Percentiles rank a stretch among this genome's conserved stretches.
These are phyloP conservation scores for Solanum megistacrolobum DNA, from an alignment of 257 asterid species.

Conservation along the genomic window DNA sequence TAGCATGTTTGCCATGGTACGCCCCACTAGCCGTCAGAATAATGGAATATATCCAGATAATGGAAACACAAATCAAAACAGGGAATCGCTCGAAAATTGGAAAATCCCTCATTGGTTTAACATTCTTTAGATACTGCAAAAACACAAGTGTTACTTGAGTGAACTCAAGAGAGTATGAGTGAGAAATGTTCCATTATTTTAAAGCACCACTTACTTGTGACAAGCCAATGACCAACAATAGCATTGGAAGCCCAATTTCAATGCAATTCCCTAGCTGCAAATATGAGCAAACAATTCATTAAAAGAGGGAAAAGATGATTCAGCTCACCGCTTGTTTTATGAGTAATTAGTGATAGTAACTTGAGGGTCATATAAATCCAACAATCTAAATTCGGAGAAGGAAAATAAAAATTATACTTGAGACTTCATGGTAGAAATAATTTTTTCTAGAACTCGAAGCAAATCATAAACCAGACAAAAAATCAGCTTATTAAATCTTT, in stretches of 20 bases:
- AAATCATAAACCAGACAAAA: not conserved
- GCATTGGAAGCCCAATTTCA: slow-evolving; percentile 95
- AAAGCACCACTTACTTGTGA: slow-evolving; percentile 62
- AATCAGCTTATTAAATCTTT: not conserved
- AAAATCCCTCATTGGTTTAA: slow-evolving; percentile 75
- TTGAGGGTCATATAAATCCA: not conserved
- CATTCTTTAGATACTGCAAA: slow-evolving; percentile 89
- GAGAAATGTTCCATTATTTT: not conserved
- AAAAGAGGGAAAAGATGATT: not conserved
- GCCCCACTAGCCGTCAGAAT: slow-evolving; percentile 93
- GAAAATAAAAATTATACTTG: not conserved
- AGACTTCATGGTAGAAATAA: not conserved
- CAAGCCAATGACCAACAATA: slow-evolving; percentile 63
- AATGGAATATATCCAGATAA: slow-evolving; percentile 77
- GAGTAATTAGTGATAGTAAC: not conserved
- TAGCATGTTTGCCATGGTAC: slow-evolving; percentile 41
- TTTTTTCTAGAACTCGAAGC: not conserved
- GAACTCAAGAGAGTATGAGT: not conserved
- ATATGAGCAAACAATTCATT: not conserved
- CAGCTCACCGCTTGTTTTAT: not conserved
- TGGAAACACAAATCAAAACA: slow-evolving; percentile 55
- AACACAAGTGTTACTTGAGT: slow-evolving; percentile 7
- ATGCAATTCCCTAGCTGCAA: slow-evolving; percentile 87
- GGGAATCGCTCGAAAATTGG: slow-evolving; percentile 94
- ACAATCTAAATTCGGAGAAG: not conserved